phyloP scores from a whole-genome alignment of 768 basidiomycete species.

The Lactarius sp. region DNA sequence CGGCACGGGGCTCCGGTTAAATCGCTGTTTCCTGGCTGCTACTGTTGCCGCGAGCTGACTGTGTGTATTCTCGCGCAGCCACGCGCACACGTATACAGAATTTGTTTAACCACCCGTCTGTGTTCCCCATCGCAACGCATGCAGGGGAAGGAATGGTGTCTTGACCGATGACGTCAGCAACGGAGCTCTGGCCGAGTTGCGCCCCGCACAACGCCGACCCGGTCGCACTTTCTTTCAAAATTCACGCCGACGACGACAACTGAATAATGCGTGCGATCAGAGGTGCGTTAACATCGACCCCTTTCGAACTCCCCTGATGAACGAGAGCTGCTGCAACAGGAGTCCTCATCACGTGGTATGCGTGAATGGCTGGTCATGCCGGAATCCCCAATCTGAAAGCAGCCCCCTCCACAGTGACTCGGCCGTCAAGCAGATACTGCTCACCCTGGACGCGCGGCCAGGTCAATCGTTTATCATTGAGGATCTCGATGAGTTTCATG shows the following conservation, averaged over 20 bases:
- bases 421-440: constrained; percentile 83
- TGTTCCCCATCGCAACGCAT: neutral
- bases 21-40: neutral
- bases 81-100: neutral
- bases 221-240: no score
- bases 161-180: no score
- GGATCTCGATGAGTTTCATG: constrained; percentile 78
- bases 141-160: no score
- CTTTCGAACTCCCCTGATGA: neutral
- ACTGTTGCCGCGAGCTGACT: neutral
- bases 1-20: constrained; percentile 1
- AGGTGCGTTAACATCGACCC: constrained; percentile 4
- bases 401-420: constrained; percentile 54
- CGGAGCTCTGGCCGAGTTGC: no score
- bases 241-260: no score
- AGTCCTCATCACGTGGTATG: constrained; percentile 63
- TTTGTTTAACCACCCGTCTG: neutral
- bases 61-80: neutral
- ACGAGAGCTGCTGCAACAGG: constrained; percentile 38
- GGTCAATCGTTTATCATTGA: constrained; percentile 72
- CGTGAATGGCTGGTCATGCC: neutral
- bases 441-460: constrained; percentile 70
- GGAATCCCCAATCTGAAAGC: neutral
- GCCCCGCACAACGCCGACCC: no score
- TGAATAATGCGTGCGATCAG: constrained; percentile 16